Percentiles rank a stretch among this genome's conserved stretches.
Conservation (phyloP, 1,284 basidiomycete genomes). For the Papiliotrema fonsecae region DNA sequence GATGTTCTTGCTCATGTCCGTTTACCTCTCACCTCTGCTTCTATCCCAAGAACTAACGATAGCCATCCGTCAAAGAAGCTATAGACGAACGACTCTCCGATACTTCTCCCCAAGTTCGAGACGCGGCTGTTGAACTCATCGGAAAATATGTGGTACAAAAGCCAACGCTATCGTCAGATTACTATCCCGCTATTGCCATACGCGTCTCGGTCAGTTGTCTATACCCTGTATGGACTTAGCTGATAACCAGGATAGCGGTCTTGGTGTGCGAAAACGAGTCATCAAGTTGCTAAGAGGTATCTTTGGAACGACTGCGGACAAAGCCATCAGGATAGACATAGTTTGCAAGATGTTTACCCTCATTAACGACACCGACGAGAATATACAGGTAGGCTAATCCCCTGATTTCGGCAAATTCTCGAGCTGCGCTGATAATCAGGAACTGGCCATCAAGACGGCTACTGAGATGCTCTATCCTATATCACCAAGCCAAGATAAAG, state of each 20-base stretch:
- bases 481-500: slow-evolving; percentile 1
- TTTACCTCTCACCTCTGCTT: too few relatives aligned
- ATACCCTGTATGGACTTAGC: neutral
- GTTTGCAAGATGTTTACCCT: slow-evolving; percentile 69
- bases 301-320: slow-evolving; percentile 60
- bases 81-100: slow-evolving; percentile 88
- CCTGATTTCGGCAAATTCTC: neutral
- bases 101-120: slow-evolving; percentile 85
- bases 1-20: slow-evolving; percentile 69
- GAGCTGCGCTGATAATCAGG: slow-evolving; percentile 50
- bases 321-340: slow-evolving; percentile 67
- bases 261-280: slow-evolving; percentile 88
- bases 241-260: slow-evolving; percentile 70
- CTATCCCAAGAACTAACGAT: neutral
- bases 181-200: slow-evolving; percentile 78
- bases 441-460: slow-evolving; percentile 79
- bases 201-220: slow-evolving; percentile 68
- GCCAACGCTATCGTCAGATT: slow-evolving; percentile 74
- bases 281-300: slow-evolving; percentile 86
- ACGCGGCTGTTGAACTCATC: slow-evolving; percentile 90
- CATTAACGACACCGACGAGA: slow-evolving; percentile 86
- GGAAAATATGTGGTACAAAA: slow-evolving; percentile 90
- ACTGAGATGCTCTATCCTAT: slow-evolving; percentile 79
- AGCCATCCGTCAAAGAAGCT: slow-evolving; percentile 69
- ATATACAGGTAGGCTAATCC: slow-evolving; percentile 58